Conservation (phyloP, 768 basidiomycete species). For the Mycena kentingensis region DNA sequence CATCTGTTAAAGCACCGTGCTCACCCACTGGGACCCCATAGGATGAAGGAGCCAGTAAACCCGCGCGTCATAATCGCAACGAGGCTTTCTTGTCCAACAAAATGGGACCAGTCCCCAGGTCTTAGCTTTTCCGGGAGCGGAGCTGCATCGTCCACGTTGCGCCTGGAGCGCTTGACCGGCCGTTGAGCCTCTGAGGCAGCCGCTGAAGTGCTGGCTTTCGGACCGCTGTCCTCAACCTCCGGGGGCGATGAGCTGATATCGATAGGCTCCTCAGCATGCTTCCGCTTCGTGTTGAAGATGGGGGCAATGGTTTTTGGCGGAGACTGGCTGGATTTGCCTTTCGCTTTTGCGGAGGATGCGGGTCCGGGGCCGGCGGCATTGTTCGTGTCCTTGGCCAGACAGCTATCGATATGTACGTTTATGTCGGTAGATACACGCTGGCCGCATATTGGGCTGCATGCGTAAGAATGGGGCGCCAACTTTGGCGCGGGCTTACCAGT, state of each 20-base stretch:
- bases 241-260: conserved; percentile 11
- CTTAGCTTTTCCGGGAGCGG: conserved; percentile 77
- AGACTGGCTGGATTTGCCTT: conserved; percentile 24
- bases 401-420: conserved; percentile 54
- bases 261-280: conserved; percentile 5
- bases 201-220: too few species aligned
- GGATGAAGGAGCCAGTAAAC: conserved; percentile 59
- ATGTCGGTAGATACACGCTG: conserved; percentile 44
- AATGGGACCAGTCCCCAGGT: conserved; percentile 62
- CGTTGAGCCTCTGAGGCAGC: conserved; percentile 11
- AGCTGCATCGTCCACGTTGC: conserved; percentile 35
- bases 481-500: not conserved
- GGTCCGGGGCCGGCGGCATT: conserved; percentile 14
- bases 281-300: conserved; percentile 29
- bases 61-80: conserved; percentile 46
- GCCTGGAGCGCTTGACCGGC: conserved; percentile 27
- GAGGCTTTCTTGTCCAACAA: conserved; percentile 59
- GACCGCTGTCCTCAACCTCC: too few species aligned
- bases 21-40: conserved; percentile 79
- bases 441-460: conserved; percentile 52
- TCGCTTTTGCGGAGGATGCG: conserved; percentile 17
- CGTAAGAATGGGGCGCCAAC: not conserved
- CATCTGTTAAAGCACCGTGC: conserved; percentile 5
- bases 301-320: conserved; percentile 12
- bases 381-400: conserved; percentile 17